phyloP scores from a whole-genome alignment of 352 stramenopile genomes.

The Pseudoperonospora humuli region DNA sequence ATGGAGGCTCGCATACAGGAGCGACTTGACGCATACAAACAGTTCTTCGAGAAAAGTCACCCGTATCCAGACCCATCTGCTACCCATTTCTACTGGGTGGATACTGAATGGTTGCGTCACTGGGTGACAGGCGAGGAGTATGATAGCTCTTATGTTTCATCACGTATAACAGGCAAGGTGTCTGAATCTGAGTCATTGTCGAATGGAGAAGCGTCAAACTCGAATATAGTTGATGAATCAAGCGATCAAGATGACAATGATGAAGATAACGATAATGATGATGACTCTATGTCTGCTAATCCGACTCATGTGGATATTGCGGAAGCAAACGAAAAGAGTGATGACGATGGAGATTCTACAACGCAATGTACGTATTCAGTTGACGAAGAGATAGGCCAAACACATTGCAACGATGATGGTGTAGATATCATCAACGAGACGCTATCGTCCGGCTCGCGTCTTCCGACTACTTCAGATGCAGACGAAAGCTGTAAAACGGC shows the following conservation, averaged over 20 bases:
- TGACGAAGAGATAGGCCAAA: background rate
- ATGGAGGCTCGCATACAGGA: conserved; percentile 48
- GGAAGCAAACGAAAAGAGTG: conserved; percentile 1
- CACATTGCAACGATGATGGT: conserved; percentile 9
- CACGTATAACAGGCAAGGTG: conserved; percentile 3
- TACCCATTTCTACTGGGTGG: conserved; percentile 60
- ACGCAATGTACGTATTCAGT: conserved; percentile 15
- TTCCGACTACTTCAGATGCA: background rate
- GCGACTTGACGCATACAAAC: conserved; percentile 46
- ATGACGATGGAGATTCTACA: conserved; percentile 7
- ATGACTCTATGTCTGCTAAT: conserved; percentile 17
- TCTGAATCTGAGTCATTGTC: conserved; percentile 3
- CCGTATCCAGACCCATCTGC: conserved; percentile 31
- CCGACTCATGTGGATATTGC: conserved; percentile 3
- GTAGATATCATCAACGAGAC: conserved; percentile 8
- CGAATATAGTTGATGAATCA: conserved; percentile 1
- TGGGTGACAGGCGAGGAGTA: conserved; percentile 62
- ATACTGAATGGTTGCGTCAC: conserved; percentile 45
- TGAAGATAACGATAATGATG: conserved; percentile 14
- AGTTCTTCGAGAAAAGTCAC: conserved; percentile 47
- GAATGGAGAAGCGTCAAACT: conserved; percentile 3
- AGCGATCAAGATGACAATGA: conserved; percentile 6
- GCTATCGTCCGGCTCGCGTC: conserved; percentile 3
- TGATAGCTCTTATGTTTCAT: conserved; percentile 5
- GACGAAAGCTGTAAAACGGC: background rate